Conservation (phyloP, 768 basidiomycete species). For the Cystobasidium tubakii region DNA sequence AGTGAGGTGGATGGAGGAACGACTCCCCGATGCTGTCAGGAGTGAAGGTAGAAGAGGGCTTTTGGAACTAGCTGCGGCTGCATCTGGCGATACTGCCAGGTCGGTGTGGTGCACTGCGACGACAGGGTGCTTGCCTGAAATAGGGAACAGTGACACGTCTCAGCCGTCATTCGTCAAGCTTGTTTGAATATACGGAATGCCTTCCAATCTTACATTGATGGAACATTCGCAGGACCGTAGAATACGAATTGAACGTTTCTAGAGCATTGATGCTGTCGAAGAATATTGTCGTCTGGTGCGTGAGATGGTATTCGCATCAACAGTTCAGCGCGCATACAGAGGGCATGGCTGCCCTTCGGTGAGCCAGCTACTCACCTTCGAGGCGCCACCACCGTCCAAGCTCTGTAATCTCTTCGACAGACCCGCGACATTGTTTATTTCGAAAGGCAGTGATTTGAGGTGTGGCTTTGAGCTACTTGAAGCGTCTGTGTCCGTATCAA, state of each 20-base stretch:
- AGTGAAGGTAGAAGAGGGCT: constrained; percentile 55
- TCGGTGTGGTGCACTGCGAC: constrained; percentile 49
- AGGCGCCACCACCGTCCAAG: background rate
- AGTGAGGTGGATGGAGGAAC: constrained; percentile 60
- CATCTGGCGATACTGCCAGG: constrained; percentile 58
- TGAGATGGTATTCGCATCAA: background rate
- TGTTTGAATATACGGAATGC: background rate
- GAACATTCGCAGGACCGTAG: background rate
- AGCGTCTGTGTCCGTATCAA: background rate
- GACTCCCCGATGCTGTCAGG: constrained; percentile 61
- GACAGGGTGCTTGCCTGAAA: constrained; percentile 10
- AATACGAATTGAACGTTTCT: constrained; percentile 3
- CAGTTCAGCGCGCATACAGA: no score
- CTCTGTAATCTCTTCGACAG: background rate
- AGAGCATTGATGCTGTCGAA: constrained; percentile 29
- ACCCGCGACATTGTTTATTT: background rate
- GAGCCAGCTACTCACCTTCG: background rate
- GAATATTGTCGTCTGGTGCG: background rate
- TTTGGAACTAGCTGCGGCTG: constrained; percentile 57
- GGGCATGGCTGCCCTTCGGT: no score
- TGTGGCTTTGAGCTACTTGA: background rate
- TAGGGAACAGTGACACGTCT: background rate
- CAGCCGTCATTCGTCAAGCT: background rate
- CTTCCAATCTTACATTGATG: background rate
- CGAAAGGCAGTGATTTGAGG: background rate